These are phyloP conservation scores for Penicillium parvum DNA, from an alignment of 495 filamentous ascomycete genomes.

Conservation along the genomic window DNA sequence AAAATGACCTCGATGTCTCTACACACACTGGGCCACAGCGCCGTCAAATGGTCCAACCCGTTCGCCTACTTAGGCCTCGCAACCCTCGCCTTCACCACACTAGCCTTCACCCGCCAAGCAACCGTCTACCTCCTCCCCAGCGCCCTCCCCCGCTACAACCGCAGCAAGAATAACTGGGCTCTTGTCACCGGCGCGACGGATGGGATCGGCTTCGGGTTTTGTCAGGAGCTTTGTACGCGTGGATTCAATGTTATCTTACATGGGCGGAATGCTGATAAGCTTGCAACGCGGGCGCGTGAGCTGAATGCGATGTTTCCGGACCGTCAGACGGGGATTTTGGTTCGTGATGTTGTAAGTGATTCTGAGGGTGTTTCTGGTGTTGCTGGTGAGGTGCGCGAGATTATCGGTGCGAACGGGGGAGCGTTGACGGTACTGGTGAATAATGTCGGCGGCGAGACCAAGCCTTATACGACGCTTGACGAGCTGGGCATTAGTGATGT, in stretches of 20 bases:
- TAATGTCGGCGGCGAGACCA: constrained; percentile 41
- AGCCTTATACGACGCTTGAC: constrained; percentile 17
- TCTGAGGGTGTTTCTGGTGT: constrained; percentile 17
- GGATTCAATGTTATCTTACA: constrained; percentile 59
- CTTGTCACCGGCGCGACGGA: constrained; percentile 57
- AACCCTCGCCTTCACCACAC: constrained; percentile 16
- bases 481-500: constrained; percentile 18
- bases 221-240: constrained; percentile 43
- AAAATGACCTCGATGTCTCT: too few species aligned
- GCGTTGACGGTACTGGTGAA: constrained; percentile 43
- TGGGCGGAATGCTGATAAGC: constrained; percentile 48
- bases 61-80: too few species aligned
- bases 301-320: constrained; percentile 30
- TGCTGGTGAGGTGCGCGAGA: constrained; percentile 9
- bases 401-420: constrained; percentile 11
- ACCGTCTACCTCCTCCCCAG: constrained; percentile 17
- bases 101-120: constrained; percentile 19
- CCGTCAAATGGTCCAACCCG: too few species aligned
- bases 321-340: constrained; percentile 18
- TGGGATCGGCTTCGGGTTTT: constrained; percentile 53
- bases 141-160: constrained; percentile 18
- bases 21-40: too few species aligned
- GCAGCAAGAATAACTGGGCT: constrained; percentile 41
- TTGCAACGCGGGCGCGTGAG: constrained; percentile 25
- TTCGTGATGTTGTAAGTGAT: constrained; percentile 30